Evolutionary conservation across 139 green algal genomes (phyloP).

Genomic region (Ettlia oleoabundans): DNA sequence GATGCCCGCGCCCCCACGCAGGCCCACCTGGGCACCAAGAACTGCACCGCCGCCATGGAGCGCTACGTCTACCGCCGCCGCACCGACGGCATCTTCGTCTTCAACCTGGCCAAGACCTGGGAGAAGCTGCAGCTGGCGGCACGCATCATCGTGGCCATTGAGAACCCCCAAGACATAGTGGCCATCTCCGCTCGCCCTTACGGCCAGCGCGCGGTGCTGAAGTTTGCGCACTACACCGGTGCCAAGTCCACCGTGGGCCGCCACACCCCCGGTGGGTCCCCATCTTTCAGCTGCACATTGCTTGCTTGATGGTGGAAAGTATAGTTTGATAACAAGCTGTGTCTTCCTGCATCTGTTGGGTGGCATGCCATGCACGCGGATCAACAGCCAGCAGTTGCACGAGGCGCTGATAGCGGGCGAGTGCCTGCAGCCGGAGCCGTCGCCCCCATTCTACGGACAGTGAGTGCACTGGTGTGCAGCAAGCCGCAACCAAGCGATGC

Average conservation of each 20-base stretch:
- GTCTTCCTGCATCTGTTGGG: no score
- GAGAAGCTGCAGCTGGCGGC: conserved; percentile 99
- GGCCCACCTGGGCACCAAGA: conserved; percentile 91
- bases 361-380: no score
- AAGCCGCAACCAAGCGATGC: no score
- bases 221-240: conserved; percentile 98
- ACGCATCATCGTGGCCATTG: conserved; percentile 97
- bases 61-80: conserved; percentile 90
- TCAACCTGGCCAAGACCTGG: conserved; percentile 99
- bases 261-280: conserved; percentile 91
- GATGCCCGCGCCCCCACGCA: neutral
- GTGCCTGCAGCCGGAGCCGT: no score
- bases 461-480: no score
- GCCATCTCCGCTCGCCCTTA: conserved; percentile 92
- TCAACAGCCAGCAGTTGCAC: no score
- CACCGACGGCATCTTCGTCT: conserved; percentile 96
- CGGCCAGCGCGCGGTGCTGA: conserved; percentile 97
- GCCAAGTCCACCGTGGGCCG: conserved; percentile 93
- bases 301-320: neutral
- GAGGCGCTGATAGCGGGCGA: no score
- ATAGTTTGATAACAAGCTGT: no score
- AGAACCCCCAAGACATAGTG: conserved; percentile 92
- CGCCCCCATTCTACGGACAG: no score
- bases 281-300: neutral
- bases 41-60: conserved; percentile 97